Base-by-base conservation (phyloP, 495 filamentous ascomycete genomes). In the Podospora pseudoanserina region DNA sequence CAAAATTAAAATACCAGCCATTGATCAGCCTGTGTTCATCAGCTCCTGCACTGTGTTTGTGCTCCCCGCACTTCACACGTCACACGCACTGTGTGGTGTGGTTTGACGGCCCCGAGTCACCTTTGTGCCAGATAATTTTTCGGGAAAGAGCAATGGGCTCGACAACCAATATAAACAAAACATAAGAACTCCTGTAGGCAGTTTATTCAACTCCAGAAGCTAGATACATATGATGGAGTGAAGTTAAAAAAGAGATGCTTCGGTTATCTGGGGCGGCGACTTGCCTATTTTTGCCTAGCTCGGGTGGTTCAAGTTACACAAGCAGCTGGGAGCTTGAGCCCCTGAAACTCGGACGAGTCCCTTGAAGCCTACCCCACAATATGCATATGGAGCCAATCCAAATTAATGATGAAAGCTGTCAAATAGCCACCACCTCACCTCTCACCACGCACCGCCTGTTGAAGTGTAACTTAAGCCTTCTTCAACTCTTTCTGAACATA, bases 331-430 rank as follows among this genome's bases (percentile, higher is more conserved):
- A 32, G 32, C 19, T 60, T 49, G 55, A 53, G 54, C 63, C 72
- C 69, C 72, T 70, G 70, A 68, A 70, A 66, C 61, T 63, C 34
- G 61, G 18, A 63, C 23, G 20, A 53, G 28, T 32, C 57, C 28
- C 63, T 63, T 54, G 27, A 59, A 58, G 67, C 49, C 60, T 72
- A 60, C 72, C 67, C 72, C 72, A 73, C 72, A 71, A 60, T 63
- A 49, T 61, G 15, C 44, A 44, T 32, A 34, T 63, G 32, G 64
- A 63, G 57, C 71, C 66, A 70, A 73, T 71, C 65, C 66, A 68
- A 73, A 70, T 70, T 71, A 64, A 63, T 62, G 61, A 60, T 57
- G 70, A 68, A 71, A 74, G 72, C 72, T 74, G 70, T 72, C 72
- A 74, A 74, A 74, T 72, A 74, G 72, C 67, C 61, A 27, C 63